phyloP scores from a whole-genome alignment of 2,329 filamentous ascomycete species.

The Colletotrichum salicis region DNA sequence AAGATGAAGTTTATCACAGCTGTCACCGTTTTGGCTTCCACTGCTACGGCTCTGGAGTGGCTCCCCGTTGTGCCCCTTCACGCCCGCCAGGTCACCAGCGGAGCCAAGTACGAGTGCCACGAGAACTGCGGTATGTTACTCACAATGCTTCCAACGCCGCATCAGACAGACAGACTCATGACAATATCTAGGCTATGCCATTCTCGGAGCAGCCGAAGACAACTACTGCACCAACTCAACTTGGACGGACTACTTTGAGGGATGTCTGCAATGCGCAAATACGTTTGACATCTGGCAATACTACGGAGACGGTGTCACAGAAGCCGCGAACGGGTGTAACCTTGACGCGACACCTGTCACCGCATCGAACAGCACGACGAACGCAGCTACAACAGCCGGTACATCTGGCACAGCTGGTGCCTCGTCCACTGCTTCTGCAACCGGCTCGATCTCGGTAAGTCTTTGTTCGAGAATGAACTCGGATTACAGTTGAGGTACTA shows the following conservation, averaged over 20 bases:
- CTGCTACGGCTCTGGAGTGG: slow-evolving; percentile 9
- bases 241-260: slow-evolving; percentile 52
- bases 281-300: slow-evolving; percentile 56
- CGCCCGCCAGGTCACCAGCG: slow-evolving; percentile 21
- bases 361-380: slow-evolving; percentile 2
- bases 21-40: background rate
- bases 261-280: slow-evolving; percentile 55
- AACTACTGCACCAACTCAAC: slow-evolving; percentile 50
- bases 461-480: background rate
- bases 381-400: background rate
- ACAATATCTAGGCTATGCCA: slow-evolving; percentile 41
- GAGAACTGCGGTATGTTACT: slow-evolving; percentile 54
- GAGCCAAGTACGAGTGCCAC: slow-evolving; percentile 47
- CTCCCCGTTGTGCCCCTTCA: slow-evolving; percentile 24
- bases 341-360: slow-evolving; percentile 25
- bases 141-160: background rate
- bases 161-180: background rate
- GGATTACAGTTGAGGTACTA: background rate
- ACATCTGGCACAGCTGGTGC: background rate
- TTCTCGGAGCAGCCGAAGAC: slow-evolving; percentile 47
- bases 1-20: slow-evolving; percentile 14
- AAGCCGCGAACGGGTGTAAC: slow-evolving; percentile 45
- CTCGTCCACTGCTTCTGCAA: background rate
- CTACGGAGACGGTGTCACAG: slow-evolving; percentile 51
- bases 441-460: slow-evolving; percentile 3